Evolutionary conservation across 1,139 yeast species (phyloP).

Genomic region (Nakaseomyces delphensis): DNA sequence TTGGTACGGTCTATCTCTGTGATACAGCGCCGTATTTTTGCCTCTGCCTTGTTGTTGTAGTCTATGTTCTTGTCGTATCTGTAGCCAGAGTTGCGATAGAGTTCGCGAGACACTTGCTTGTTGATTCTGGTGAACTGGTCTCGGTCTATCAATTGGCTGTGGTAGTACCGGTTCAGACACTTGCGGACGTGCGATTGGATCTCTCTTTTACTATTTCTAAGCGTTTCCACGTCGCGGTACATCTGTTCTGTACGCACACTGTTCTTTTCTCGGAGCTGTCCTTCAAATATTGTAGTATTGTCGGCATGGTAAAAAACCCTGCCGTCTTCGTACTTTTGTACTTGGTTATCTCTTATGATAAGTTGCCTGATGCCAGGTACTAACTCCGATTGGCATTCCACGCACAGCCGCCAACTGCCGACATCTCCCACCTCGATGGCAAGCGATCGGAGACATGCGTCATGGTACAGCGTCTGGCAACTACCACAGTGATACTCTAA

Average conservation of each 20-base stretch:
- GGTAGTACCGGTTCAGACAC: constrained; percentile 41
- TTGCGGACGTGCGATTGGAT: constrained; percentile 49
- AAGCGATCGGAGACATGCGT: constrained; percentile 18
- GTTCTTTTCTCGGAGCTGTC: constrained; percentile 12
- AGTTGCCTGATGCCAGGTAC: not conserved
- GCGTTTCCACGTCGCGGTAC: constrained; percentile 8
- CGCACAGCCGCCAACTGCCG: constrained; percentile 19
- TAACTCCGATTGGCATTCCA: constrained; percentile 13
- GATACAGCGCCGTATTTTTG: not conserved
- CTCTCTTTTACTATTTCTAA: constrained; percentile 39
- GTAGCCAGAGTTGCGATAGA: constrained; percentile 32
- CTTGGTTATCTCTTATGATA: not conserved
- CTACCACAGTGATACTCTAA: constrained; percentile 15
- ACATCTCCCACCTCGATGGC: constrained; percentile 20
- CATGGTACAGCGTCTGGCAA: constrained; percentile 20
- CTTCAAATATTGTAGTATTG: constrained; percentile 10
- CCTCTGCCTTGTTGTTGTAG: constrained; percentile 17
- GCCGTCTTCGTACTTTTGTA: not conserved
- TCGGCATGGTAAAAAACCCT: constrained; percentile 1
- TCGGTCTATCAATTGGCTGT: constrained; percentile 32
- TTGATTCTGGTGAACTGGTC: constrained; percentile 42
- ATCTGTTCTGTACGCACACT: constrained; percentile 13
- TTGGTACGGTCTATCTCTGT: not conserved
- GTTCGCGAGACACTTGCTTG: constrained; percentile 36
- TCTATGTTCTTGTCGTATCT: constrained; percentile 17